These are phyloP conservation scores for Umbelopsis sp. DNA, from an alignment of 192 early-diverging fungal species.

Conservation along the genomic window DNA sequence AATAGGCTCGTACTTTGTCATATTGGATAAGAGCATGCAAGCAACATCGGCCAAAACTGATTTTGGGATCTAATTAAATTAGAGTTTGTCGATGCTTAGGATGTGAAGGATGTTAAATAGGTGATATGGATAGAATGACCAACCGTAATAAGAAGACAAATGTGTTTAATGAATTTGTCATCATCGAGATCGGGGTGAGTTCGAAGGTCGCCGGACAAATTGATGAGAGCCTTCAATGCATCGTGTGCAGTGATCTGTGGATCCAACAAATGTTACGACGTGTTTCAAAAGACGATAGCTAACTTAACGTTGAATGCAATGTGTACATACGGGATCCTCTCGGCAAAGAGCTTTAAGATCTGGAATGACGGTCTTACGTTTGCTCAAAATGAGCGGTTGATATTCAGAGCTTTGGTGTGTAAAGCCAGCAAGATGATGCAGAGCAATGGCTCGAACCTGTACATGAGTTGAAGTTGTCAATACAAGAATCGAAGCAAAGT, in stretches of 20 bases:
- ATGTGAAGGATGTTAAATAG: not conserved
- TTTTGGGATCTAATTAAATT: conserved; percentile 50
- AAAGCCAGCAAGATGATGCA: conserved; percentile 74
- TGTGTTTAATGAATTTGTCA: conserved; percentile 67
- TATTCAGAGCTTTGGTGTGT: conserved; percentile 61
- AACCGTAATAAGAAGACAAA: conserved; percentile 73
- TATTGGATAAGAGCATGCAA: conserved; percentile 91
- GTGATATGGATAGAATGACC: conserved; percentile 1
- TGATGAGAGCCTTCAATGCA: conserved; percentile 80
- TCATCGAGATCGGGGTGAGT: conserved; percentile 69
- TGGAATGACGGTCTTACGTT: conserved; percentile 61
- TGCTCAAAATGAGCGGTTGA: conserved; percentile 59
- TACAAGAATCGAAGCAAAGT: too few relatives aligned
- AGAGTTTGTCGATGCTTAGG: not conserved
- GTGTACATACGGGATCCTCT: conserved; percentile 61
- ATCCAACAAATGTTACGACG: not conserved
- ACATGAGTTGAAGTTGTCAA: not conserved
- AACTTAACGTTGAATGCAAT: too few relatives aligned
- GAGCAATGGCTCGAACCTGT: conserved; percentile 77
- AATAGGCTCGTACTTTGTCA: conserved; percentile 72
- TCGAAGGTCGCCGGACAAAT: conserved; percentile 71
- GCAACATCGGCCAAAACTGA: conserved; percentile 78
- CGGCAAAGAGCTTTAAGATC: conserved; percentile 68
- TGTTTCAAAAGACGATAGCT: not conserved
- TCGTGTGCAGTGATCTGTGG: conserved; percentile 79